These are phyloP conservation scores for Euclidium syriacum DNA, from an alignment of 345 rosid genomes.

Conservation along the genomic window DNA sequence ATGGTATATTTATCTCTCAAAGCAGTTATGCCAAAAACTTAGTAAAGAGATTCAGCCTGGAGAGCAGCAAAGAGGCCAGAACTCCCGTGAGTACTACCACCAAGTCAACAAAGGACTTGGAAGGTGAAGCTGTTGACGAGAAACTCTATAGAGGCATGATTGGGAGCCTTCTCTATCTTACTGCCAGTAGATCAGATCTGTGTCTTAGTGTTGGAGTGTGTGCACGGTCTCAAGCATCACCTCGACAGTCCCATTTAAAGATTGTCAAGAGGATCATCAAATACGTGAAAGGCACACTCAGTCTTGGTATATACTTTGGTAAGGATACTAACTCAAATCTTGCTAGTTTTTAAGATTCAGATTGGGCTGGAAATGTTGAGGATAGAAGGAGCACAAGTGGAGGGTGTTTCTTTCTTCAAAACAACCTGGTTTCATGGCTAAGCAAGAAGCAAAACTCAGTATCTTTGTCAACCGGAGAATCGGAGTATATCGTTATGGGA, in stretches of 20 bases:
- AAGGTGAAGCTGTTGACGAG: no score
- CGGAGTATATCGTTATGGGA: not conserved
- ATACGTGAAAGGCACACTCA: not conserved
- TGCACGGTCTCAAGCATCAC: no score
- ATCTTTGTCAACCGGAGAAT: not conserved
- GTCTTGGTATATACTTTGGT: not conserved
- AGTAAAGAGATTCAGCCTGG: not conserved
- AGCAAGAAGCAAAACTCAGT: not conserved
- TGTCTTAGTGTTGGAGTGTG: no score
- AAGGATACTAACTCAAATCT: not conserved
- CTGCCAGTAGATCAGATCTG: no score
- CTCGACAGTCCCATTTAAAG: no score
- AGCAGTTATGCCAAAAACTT: not conserved
- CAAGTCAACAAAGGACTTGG: no score
- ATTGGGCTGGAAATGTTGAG: not conserved
- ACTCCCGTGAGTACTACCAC: no score
- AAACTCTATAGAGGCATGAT: no score
- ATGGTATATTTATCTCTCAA: not conserved
- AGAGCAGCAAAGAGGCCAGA: no score
- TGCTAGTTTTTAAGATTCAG: not conserved
- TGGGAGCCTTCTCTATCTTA: no score
- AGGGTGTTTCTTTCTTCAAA: not conserved
- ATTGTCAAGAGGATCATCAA: no score
- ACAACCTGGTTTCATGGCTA: not conserved
- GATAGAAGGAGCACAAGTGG: not conserved